Conservation (phyloP, 345 rosid species). For the Abelmoschus esculentus region DNA sequence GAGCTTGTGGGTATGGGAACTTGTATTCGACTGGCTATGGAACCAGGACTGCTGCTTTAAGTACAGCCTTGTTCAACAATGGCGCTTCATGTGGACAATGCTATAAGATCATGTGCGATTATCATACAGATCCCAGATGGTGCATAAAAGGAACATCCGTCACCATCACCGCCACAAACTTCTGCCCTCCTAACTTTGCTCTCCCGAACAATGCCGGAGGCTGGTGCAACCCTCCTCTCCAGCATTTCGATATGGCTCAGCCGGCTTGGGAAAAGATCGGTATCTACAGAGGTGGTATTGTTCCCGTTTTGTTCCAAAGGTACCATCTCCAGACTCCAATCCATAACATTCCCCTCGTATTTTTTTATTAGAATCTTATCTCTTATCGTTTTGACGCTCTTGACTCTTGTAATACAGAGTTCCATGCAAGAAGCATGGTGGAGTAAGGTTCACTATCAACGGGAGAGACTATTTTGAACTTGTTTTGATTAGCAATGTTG, state of each 20-base stretch:
- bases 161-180: constrained; percentile 63
- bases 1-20: constrained; percentile 86
- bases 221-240: constrained; percentile 96
- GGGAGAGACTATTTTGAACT: constrained; percentile 86
- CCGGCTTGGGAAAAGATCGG: constrained; percentile 93
- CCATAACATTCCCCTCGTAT: neutral
- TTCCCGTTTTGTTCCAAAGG: constrained; percentile 69
- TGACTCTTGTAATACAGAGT: constrained; percentile 43
- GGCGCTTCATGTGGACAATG: constrained; percentile 79
- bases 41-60: constrained; percentile 61
- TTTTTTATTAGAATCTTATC: neutral
- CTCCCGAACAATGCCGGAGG: constrained; percentile 72
- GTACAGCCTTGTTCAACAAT: constrained; percentile 63
- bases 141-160: constrained; percentile 53
- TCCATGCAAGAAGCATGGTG: constrained; percentile 70
- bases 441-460: constrained; percentile 79
- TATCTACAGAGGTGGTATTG: constrained; percentile 72
- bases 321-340: constrained; percentile 19
- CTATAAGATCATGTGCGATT: constrained; percentile 50
- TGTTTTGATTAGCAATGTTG: constrained; percentile 64
- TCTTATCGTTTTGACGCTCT: neutral
- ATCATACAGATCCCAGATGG: constrained; percentile 52
- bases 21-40: constrained; percentile 60
- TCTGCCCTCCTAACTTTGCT: constrained; percentile 75
- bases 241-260: constrained; percentile 92